Evolutionary conservation across 805 yeast genomes (phyloP).

Genomic region (Metschnikowia chrysomelidarum): DNA sequence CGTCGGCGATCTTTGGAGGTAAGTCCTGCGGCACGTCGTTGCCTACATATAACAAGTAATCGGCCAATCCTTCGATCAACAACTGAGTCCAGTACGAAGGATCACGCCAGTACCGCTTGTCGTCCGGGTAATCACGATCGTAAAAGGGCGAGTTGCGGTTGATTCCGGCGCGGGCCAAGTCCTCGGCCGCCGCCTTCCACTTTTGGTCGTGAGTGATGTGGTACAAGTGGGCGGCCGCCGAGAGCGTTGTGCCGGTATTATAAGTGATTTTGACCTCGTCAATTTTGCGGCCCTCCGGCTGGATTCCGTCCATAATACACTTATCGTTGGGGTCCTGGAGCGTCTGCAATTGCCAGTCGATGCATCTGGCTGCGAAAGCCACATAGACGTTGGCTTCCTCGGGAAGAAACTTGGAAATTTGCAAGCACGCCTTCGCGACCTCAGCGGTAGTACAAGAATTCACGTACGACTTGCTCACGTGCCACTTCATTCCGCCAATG

Average conservation of each 20-base stretch:
- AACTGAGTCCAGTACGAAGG: slow-evolving; percentile 61
- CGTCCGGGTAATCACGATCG: slow-evolving; percentile 59
- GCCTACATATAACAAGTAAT: slow-evolving; percentile 53
- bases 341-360: slow-evolving; percentile 53
- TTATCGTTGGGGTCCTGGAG: slow-evolving; percentile 55
- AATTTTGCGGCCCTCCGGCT: slow-evolving; percentile 39
- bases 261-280: slow-evolving; percentile 62
- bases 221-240: slow-evolving; percentile 79
- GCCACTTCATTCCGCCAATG: slow-evolving; percentile 70
- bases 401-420: slow-evolving; percentile 53
- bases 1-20: slow-evolving; percentile 38
- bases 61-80: slow-evolving; percentile 66
- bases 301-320: slow-evolving; percentile 61
- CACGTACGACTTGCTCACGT: slow-evolving; percentile 54
- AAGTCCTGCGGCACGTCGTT: slow-evolving; percentile 35
- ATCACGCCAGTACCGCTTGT: slow-evolving; percentile 63
- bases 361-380: slow-evolving; percentile 57
- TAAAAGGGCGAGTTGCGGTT: slow-evolving; percentile 55
- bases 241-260: slow-evolving; percentile 64
- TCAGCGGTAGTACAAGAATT: slow-evolving; percentile 70
- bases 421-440: slow-evolving; percentile 59
- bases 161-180: slow-evolving; percentile 58
- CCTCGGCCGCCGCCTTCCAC: slow-evolving; percentile 66
- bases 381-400: slow-evolving; percentile 46
- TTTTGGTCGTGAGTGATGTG: slow-evolving; percentile 82